Base-by-base conservation (phyloP, 306 rosid species). In the Cicer pinnatifidum region DNA sequence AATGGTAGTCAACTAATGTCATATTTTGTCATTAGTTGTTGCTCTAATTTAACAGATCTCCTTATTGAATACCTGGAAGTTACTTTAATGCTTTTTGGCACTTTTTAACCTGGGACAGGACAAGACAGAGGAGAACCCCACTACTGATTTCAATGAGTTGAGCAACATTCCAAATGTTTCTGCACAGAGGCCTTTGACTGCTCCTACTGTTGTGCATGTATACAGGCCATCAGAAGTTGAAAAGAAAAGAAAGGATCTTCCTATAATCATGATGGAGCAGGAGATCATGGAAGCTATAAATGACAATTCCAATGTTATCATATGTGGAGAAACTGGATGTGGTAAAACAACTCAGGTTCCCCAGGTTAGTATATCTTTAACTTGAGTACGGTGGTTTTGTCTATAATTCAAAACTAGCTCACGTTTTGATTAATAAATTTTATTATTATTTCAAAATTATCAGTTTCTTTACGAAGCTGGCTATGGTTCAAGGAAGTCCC, bases 261-360 rank as follows among this genome's bases (percentile, higher is more conserved):
- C 98, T n/a, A 91, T 93, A 56, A 82, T 93, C 71, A 91, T 93
- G 98, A 91, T 91, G 98, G 96, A 93, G 83, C 98, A 93, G 70
- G 98, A 93, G 89, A 91, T 93, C 54, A 91, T 91, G 98, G 97
- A 93, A 86, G 97, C 98, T 69, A 75, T 93, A 57, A 88, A 80
- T 85, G 84, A 91, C 19, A 71, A 83, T 74, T 81, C 91, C n/a
- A 84, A 75, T 82, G 91, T 93, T 58, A 93, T 93, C 80, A 76
- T 93, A 79, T 93, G 98, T 38, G 98, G 98, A 89, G 97, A 93
- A 79, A 93, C 98, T 80, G 96, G 98, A 65, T 93, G 98, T 88
- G 98, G 98, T 79, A 93, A 93, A 93, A 93, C 97, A 39, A 93
- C 98, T 67, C 98, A 93, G 88, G 98, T 93, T 84, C 97, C 98